Conservation (phyloP, 129 eudicot genomes). For the Pseudognaphalium luteoalbum region DNA sequence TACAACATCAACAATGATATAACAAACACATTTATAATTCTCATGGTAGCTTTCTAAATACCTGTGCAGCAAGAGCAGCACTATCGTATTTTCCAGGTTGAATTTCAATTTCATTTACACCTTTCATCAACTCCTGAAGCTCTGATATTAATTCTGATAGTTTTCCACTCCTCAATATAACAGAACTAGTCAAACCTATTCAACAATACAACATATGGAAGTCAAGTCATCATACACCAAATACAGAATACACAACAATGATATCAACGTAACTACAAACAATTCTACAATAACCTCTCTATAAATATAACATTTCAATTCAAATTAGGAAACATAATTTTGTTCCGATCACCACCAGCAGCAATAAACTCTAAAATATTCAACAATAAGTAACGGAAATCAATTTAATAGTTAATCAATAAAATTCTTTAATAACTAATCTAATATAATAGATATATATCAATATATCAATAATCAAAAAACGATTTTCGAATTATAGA, state of each 20-base stretch:
- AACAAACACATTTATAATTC: background rate
- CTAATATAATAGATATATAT: no score
- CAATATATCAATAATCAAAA: background rate
- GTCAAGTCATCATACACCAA: background rate
- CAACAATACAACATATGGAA: background rate
- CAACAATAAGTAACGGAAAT: background rate
- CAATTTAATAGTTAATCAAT: no score
- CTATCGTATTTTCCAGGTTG: slow-evolving; percentile 72
- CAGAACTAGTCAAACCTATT: slow-evolving; percentile 73
- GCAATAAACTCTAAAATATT: slow-evolving; percentile 10
- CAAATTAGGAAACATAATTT: background rate
- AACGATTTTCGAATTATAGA: slow-evolving; percentile 20
- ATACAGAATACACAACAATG: background rate
- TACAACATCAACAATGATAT: background rate
- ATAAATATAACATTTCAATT: background rate
- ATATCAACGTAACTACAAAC: slow-evolving; percentile 21
- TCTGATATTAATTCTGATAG: slow-evolving; percentile 73
- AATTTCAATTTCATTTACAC: slow-evolving; percentile 65
- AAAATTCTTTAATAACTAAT: no score
- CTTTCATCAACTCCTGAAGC: slow-evolving; percentile 73
- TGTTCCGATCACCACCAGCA: slow-evolving; percentile 2
- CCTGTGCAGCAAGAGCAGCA: slow-evolving; percentile 82
- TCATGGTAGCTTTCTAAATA: slow-evolving; percentile 21
- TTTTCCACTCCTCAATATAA: slow-evolving; percentile 78
- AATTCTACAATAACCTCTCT: background rate